Conservation (phyloP, 441 rosid species). For the Gossypium trilobum region DNA sequence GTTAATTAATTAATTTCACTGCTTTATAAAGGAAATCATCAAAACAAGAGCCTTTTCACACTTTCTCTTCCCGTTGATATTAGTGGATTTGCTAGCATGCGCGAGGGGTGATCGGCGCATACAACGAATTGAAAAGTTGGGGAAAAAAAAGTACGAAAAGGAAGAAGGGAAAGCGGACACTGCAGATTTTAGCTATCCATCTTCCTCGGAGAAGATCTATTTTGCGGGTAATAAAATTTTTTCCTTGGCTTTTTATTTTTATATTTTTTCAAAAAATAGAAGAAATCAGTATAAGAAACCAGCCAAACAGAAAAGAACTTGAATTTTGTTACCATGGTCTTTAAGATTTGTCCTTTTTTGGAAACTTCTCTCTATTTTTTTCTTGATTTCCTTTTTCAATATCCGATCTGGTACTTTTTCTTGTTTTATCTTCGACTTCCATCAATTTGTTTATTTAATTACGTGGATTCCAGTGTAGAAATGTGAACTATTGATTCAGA, state of each 20-base stretch:
- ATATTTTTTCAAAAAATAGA: background rate
- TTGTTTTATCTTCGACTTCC: background rate
- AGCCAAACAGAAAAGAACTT: conserved; percentile 15
- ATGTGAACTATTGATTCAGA: conserved; percentile 17
- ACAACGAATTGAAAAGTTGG: conserved; percentile 4
- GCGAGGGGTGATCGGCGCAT: conserved; percentile 22
- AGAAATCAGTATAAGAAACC: background rate
- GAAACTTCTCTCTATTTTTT: background rate
- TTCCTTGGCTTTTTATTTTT: background rate
- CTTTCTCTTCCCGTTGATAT: background rate
- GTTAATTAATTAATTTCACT: background rate
- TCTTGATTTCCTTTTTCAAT: background rate
- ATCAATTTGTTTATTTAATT: background rate
- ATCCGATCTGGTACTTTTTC: conserved; percentile 28
- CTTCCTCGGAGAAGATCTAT: conserved; percentile 23
- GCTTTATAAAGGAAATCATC: background rate
- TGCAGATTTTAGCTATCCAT: conserved; percentile 34
- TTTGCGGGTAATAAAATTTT: background rate
- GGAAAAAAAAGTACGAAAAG: background rate
- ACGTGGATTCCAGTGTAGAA: conserved; percentile 7
- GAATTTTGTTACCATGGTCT: conserved; percentile 21
- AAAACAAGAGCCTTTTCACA: background rate
- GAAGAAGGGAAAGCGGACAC: conserved; percentile 13
- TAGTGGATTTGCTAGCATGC: conserved; percentile 27
- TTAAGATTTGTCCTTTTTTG: conserved; percentile 13